These are phyloP conservation scores for Mrakiaceae sp. DNA, from an alignment of 1,284 basidiomycete species.

Conservation along the genomic window DNA sequence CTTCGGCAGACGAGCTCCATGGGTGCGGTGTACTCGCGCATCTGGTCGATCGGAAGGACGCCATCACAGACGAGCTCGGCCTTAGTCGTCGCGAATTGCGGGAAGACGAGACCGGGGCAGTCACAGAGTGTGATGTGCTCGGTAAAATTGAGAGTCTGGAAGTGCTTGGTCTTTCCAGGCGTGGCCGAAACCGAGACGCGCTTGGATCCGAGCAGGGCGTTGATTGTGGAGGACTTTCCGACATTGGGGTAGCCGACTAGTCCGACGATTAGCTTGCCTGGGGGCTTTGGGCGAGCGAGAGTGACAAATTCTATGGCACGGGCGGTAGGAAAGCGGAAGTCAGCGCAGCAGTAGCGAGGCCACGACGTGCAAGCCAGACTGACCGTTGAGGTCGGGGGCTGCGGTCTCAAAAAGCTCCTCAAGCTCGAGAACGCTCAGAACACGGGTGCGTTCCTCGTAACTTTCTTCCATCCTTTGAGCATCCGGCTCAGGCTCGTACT, in stretches of 20 bases:
- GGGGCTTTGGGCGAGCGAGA: conserved; percentile 48
- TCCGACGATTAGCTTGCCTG: conserved; percentile 57
- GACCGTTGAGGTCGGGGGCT: conserved; percentile 67
- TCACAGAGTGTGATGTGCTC: conserved; percentile 86
- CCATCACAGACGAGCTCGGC: conserved; percentile 95
- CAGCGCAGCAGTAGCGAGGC: not conserved
- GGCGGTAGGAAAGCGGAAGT: conserved; percentile 3
- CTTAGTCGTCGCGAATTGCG: conserved; percentile 91
- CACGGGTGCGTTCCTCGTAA: conserved; percentile 47
- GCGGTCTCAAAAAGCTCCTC: conserved; percentile 69
- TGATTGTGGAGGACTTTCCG: conserved; percentile 49
- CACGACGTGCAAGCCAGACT: conserved; percentile 22
- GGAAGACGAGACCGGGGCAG: conserved; percentile 97
- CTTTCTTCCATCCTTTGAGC: conserved; percentile 22
- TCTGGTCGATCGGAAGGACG: conserved; percentile 94
- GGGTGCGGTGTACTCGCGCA: conserved; percentile 88
- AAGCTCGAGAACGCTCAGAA: conserved; percentile 78
- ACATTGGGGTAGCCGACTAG: conserved; percentile 53
- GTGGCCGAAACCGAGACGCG: conserved; percentile 96
- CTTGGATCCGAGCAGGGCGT: conserved; percentile 53
- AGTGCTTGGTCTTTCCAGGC: conserved; percentile 98
- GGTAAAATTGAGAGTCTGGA: conserved; percentile 92
- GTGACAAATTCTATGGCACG: conserved; percentile 47
- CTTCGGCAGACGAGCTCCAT: conserved; percentile 66
- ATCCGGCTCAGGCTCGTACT: conserved; percentile 71